Percentiles rank a stretch among this genome's conserved stretches.
These are phyloP conservation scores for Oenanthe sinensis DNA, from an alignment of 129 eudicot genomes.

Conservation along the genomic window DNA sequence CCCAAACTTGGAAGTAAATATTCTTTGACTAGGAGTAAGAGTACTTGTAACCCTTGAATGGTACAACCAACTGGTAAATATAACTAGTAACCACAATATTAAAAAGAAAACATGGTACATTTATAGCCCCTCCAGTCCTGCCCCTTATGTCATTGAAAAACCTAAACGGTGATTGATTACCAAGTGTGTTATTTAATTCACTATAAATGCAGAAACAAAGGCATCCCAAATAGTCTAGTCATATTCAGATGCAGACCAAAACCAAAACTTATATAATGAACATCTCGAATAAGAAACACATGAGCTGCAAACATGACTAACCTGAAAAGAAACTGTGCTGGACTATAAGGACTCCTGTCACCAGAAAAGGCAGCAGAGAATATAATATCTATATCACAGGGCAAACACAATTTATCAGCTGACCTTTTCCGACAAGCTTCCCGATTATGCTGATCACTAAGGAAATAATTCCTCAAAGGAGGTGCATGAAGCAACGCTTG, in stretches of 20 bases:
- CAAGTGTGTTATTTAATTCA: neutral
- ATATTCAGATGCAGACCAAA: neutral
- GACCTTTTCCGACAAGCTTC: slow-evolving; percentile 39
- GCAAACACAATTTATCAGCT: slow-evolving; percentile 45
- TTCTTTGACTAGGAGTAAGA: neutral
- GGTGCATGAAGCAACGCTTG: slow-evolving; percentile 84
- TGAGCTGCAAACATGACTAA: slow-evolving; percentile 11
- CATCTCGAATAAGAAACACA: neutral
- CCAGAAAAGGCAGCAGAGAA: slow-evolving; percentile 76
- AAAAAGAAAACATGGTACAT: neutral
- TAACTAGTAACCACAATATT: neutral
- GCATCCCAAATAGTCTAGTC: neutral
- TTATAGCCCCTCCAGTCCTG: neutral
- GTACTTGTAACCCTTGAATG: neutral
- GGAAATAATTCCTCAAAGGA: slow-evolving; percentile 64
- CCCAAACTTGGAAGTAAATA: neutral
- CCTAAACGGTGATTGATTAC: neutral
- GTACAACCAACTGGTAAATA: neutral
- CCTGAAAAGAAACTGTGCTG: slow-evolving; percentile 74
- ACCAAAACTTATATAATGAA: neutral
- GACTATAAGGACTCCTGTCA: slow-evolving; percentile 64
- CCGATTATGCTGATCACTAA: slow-evolving; percentile 51
- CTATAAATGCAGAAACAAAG: neutral
- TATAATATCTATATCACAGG: slow-evolving; percentile 63
- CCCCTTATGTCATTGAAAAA: neutral